Evolutionary conservation across 257 asterid species (phyloP).

Genomic region (Parsonsia alboflavescens): DNA sequence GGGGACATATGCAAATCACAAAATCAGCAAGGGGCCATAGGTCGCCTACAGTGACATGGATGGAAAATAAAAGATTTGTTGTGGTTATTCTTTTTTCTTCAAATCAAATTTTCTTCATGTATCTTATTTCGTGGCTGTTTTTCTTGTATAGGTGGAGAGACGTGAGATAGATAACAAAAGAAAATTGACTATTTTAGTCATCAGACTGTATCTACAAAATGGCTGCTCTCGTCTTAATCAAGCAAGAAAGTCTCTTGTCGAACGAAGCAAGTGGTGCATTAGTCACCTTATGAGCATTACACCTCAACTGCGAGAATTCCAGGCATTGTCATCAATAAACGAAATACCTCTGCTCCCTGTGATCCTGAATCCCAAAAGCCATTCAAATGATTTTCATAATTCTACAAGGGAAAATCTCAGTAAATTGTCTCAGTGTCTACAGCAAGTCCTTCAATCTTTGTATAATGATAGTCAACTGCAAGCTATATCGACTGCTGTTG

Average conservation of each 20-base stretch:
- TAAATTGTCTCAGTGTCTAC: conserved; percentile 58
- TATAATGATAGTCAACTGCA: conserved; percentile 82
- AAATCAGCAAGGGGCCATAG: neutral
- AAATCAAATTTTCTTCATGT: neutral
- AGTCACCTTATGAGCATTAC: conserved; percentile 88
- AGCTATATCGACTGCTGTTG: conserved; percentile 75
- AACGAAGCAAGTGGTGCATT: conserved; percentile 87
- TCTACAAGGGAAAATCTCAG: conserved; percentile 41
- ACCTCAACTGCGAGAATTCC: conserved; percentile 97
- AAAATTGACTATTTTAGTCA: conserved; percentile 56
- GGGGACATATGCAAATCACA: neutral
- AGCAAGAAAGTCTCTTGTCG: conserved; percentile 74
- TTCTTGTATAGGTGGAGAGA: conserved; percentile 70
- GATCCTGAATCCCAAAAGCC: conserved; percentile 70
- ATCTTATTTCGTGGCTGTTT: conserved; percentile 23
- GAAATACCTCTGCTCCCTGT: conserved; percentile 86
- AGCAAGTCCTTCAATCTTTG: conserved; percentile 60
- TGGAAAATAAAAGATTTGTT: neutral
- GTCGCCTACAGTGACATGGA: neutral
- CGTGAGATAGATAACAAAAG: conserved; percentile 77
- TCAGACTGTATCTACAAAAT: conserved; percentile 69
- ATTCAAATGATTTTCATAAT: conserved; percentile 36
- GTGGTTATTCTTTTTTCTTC: conserved; percentile 12
- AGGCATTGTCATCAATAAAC: conserved; percentile 80
- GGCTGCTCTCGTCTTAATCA: conserved; percentile 77